Conservation (phyloP, 495 filamentous ascomycete genomes). For the Pyrenula aspistea region DNA sequence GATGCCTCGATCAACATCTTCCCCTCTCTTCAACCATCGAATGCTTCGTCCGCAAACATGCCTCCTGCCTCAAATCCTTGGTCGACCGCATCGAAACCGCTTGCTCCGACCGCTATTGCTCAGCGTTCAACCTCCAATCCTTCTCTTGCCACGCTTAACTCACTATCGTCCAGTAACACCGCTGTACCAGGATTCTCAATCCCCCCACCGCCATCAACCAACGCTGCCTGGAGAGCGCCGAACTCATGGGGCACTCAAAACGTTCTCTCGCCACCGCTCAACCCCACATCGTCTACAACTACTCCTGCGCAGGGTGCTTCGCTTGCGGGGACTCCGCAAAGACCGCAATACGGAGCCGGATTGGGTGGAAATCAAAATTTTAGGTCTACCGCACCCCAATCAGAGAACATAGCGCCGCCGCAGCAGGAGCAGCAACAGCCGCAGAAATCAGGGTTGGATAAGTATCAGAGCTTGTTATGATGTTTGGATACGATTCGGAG, state of each 20-base stretch:
- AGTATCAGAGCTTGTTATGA: constrained; percentile 70
- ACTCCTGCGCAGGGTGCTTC: not conserved
- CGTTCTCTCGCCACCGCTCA: constrained; percentile 1
- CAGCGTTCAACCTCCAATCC: constrained; percentile 11
- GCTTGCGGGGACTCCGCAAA: constrained; percentile 3
- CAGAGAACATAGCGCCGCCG: constrained; percentile 16
- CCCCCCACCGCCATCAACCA: not conserved
- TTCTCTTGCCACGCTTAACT: constrained; percentile 8
- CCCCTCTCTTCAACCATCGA: constrained; percentile 32
- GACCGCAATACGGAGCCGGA: constrained; percentile 2
- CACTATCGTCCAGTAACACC: not conserved
- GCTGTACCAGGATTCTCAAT: not conserved
- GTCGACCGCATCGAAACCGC: constrained; percentile 21
- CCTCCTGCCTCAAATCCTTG: constrained; percentile 19
- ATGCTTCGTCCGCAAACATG: constrained; percentile 18
- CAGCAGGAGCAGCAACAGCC: constrained; percentile 22
- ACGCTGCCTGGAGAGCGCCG: not conserved
- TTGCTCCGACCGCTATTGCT: constrained; percentile 2
- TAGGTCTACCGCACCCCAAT: constrained; percentile 9
- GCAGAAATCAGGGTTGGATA: constrained; percentile 51
- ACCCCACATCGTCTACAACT: not conserved
- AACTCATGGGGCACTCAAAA: not conserved
- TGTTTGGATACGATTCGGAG: too few relatives aligned
- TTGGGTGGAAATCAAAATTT: constrained; percentile 8
- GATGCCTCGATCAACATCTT: constrained; percentile 37